phyloP scores from a whole-genome alignment of 768 basidiomycete species.

The Macrolepiota dolichaula region DNA sequence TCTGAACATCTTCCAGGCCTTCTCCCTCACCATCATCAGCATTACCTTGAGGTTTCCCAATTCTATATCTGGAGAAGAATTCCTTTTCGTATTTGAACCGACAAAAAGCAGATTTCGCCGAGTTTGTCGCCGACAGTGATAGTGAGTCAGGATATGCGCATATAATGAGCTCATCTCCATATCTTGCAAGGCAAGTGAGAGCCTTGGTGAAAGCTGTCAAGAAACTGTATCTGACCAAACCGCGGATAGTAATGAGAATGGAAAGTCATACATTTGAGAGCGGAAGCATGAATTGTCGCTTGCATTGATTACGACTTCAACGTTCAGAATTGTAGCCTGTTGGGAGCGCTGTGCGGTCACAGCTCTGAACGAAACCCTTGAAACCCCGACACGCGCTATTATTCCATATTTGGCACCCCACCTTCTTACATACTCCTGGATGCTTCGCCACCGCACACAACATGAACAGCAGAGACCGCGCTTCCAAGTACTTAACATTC shows the following conservation, averaged over 20 bases:
- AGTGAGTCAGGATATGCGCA: conserved; percentile 59
- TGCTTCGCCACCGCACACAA: too few relatives aligned
- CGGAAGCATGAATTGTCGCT: conserved; percentile 57
- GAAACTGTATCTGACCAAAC: background rate
- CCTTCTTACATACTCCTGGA: too few relatives aligned
- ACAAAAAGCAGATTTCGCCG: conserved; percentile 79
- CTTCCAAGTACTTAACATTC: background rate
- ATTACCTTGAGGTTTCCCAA: conserved; percentile 24
- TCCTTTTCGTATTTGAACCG: conserved; percentile 65
- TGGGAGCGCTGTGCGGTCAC: background rate
- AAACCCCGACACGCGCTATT: background rate
- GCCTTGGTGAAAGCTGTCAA: conserved; percentile 69
- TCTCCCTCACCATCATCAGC: conserved; percentile 16
- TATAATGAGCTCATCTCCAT: conserved; percentile 77
- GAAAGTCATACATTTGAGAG: conserved; percentile 43
- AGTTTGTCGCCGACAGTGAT: conserved; percentile 72
- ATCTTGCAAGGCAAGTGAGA: conserved; percentile 72
- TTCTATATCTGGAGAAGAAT: conserved; percentile 69
- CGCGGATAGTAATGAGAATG: background rate
- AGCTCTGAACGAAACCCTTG: background rate
- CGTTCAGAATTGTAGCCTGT: background rate
- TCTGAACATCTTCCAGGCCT: conserved; percentile 33
- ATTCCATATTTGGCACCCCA: background rate
- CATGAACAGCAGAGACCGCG: background rate
- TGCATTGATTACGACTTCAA: conserved; percentile 45